Base-by-base conservation (phyloP, 1,284 basidiomycete genomes). In the Boletus mariae region DNA sequence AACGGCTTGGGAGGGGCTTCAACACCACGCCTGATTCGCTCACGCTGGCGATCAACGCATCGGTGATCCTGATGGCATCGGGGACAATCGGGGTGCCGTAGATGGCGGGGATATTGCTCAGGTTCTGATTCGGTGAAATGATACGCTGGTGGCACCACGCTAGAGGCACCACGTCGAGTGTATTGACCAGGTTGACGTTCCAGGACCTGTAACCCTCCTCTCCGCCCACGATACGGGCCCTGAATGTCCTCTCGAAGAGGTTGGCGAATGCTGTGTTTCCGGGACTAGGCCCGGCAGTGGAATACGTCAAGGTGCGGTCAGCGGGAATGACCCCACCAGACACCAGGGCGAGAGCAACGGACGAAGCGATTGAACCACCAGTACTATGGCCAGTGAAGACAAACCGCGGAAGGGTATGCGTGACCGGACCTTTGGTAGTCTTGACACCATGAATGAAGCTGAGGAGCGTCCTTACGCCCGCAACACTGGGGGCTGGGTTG, bases 181-280 rank as follows among this genome's bases (percentile, higher is more conserved):
- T 45, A 35, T 61, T 63, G 40, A 63, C 51, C 3, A 63, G 44
- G 40, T 61, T 63, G n/a, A 34, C 28, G 37, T 63, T 61, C 61
- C 60, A 63, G 2, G 50, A 35, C 10, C 48, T n/a, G 40, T 59
- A 56, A 28, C 43, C 46, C 7, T 13, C 17, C 3, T 20, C 38
- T 31, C 28, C 31, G 1, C 20, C 20, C 20, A 26, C 15, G 10
- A 13, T 32, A 12, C 45, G 34, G 11, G 20, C 5, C 3, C 46
- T 56, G 25, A 56, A 50, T 1, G 49, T 62, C 12, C 7, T 6
- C 15, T 41, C 15, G n/a, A 62, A 63, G 44, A 63, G 51, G 12
- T 58, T 20, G 1, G 44, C 11, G 17, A 61, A 63, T 1, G 3
- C 6, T 26, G 8, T n/a, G 35, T 62, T 54, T 8, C 60, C 58